These are phyloP conservation scores for Yarrowia alimentaria DNA, from an alignment of 805 yeast genomes.

Conservation along the genomic window DNA sequence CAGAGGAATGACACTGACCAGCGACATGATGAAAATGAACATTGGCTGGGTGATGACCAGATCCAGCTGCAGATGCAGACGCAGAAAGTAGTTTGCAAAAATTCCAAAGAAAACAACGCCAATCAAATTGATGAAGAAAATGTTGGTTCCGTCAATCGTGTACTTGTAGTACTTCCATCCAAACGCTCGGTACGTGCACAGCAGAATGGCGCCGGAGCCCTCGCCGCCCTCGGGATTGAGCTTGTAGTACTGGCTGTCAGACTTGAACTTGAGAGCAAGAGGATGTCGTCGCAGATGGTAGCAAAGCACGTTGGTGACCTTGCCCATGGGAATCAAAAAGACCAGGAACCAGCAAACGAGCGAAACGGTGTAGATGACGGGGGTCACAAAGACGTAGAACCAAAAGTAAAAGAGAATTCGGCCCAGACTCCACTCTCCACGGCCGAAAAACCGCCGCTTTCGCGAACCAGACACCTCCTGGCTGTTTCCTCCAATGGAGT, in stretches of 20 bases:
- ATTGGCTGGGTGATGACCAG: slow-evolving; percentile 58
- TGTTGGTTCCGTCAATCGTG: slow-evolving; percentile 94
- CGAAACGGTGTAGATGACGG: slow-evolving; percentile 57
- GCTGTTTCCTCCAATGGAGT: slow-evolving; percentile 5
- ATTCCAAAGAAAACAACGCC: slow-evolving; percentile 79
- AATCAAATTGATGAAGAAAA: slow-evolving; percentile 82
- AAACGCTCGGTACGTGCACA: slow-evolving; percentile 89
- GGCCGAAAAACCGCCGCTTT: slow-evolving; percentile 67
- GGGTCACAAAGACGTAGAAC: slow-evolving; percentile 69
- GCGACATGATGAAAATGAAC: slow-evolving; percentile 67
- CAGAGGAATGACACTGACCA: slow-evolving; percentile 83
- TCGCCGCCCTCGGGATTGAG: slow-evolving; percentile 41
- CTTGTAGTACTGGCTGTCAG: slow-evolving; percentile 39
- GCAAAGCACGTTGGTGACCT: slow-evolving; percentile 63
- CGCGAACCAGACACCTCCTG: not conserved
- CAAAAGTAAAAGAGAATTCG: slow-evolving; percentile 70
- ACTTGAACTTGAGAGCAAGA: slow-evolving; percentile 74
- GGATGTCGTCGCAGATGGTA: slow-evolving; percentile 88
- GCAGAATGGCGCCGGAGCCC: slow-evolving; percentile 55
- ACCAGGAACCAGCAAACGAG: slow-evolving; percentile 75
- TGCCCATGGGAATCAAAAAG: slow-evolving; percentile 91
- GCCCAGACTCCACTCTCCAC: slow-evolving; percentile 89
- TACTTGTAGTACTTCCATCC: slow-evolving; percentile 94
- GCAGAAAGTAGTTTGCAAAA: slow-evolving; percentile 65
- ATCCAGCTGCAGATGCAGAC: slow-evolving; percentile 46